Conservation (phyloP, 1,139 yeast genomes). For the Insectozyma bohioensis region DNA sequence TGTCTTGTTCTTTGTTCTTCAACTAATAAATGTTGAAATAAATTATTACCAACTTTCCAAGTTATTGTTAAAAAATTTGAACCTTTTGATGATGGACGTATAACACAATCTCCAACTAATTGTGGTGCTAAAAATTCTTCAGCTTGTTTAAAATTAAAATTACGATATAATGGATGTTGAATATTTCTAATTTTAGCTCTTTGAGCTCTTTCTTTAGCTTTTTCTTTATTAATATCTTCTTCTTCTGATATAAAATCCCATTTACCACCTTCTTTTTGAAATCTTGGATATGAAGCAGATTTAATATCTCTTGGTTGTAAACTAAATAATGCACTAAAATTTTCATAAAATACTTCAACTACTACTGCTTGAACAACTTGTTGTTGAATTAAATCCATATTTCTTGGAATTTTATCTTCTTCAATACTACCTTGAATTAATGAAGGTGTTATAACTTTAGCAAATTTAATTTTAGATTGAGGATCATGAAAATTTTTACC, state of each 20-base stretch:
- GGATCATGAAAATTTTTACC: constrained; percentile 46
- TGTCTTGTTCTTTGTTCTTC: constrained; percentile 59
- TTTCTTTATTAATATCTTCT: constrained; percentile 59
- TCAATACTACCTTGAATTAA: constrained; percentile 75
- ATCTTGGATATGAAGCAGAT: constrained; percentile 52
- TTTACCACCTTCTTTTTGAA: constrained; percentile 58
- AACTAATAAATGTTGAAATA: constrained; percentile 90
- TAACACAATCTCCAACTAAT: constrained; percentile 88
- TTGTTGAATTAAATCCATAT: constrained; percentile 52
- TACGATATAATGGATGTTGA: constrained; percentile 89
- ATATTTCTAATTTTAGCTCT: constrained; percentile 63
- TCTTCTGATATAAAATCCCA: constrained; percentile 88
- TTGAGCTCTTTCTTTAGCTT: constrained; percentile 58
- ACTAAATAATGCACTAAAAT: constrained; percentile 73
- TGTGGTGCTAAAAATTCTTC: constrained; percentile 90
- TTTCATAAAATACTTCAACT: constrained; percentile 64
- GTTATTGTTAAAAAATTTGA: constrained; percentile 86
- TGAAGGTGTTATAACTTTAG: constrained; percentile 69
- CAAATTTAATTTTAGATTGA: constrained; percentile 37
- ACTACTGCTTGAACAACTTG: constrained; percentile 88
- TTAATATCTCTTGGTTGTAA: constrained; percentile 65
- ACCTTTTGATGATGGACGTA: constrained; percentile 93
- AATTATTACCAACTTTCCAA: constrained; percentile 90
- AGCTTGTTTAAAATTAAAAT: constrained; percentile 83
- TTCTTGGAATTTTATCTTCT: constrained; percentile 61